phyloP scores from a whole-genome alignment of 2,329 filamentous ascomycete species.

The Blastomyces emzantsi region DNA sequence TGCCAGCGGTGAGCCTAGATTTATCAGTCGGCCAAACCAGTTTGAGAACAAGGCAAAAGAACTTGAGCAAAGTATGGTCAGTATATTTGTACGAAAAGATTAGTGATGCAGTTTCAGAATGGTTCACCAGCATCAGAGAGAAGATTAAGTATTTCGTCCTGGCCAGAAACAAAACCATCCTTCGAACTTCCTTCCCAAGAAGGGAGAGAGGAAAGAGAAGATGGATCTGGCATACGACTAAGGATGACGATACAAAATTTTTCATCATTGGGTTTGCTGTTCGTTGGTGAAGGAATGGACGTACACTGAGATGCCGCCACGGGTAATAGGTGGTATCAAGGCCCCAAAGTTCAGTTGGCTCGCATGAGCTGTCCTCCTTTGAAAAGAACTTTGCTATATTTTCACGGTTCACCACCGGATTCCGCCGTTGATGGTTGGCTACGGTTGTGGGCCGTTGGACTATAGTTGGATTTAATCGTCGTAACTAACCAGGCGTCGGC shows the following conservation, averaged over 20 bases:
- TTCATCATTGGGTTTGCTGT: conserved; percentile 59
- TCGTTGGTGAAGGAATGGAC: conserved; percentile 8
- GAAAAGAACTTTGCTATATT: neutral
- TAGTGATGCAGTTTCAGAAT: neutral
- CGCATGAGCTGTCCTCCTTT: neutral
- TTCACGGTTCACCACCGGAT: neutral
- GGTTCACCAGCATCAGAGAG: conserved; percentile 14
- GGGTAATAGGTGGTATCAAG: neutral
- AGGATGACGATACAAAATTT: conserved; percentile 89
- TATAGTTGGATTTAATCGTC: neutral
- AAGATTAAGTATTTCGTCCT: conserved; percentile 17
- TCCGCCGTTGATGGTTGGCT: conserved; percentile 2
- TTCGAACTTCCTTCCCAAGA: neutral
- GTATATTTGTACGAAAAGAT: neutral
- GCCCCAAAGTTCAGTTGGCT: neutral
- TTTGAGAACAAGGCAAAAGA: neutral
- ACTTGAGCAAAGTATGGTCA: conserved; percentile 1
- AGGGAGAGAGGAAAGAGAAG: neutral
- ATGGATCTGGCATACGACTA: conserved; percentile 60
- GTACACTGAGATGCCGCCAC: neutral
- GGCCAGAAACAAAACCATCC: conserved; percentile 5
- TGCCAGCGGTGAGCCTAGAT: neutral
- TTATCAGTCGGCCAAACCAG: neutral
- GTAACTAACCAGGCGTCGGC: conserved; percentile 4
- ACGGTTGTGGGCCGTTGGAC: no score